Evolutionary conservation across 371 early-diverging fungal species (phyloP), one percentile per base, ranked within the genome.

Genomic region (Mortierella sp.): DNA sequence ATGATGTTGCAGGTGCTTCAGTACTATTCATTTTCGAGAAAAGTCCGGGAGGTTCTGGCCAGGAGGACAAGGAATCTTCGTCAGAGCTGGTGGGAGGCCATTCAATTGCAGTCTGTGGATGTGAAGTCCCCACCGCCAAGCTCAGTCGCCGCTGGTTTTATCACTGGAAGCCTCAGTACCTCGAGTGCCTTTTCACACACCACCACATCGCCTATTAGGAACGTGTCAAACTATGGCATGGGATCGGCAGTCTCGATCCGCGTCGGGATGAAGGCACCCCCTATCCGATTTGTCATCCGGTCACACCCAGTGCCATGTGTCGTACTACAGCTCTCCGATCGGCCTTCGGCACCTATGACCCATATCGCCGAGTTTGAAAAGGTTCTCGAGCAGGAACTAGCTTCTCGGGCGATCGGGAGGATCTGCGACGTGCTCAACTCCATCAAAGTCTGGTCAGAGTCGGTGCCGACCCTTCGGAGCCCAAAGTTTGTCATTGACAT

Each of bases 281-380:
- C 71, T 24, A 37, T 84, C 31, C 73, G 84, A 24, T 79, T 79
- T 22, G 79, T 84, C 2, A 45, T 79, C 22, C 71, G 84, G n/a
- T 79, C 84, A 2, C 73, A 84, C 31, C 84, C 84, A 2, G 65
- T 76, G 9, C 84, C 84, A 4, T 79, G 84, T 67, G 79, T 79
- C 26, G 67, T 79, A 1, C 64, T 79, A 37, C 84, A 84, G 44
- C 70, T 72, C 24, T 61, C 76, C 13, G 79, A 84, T 37, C 76
- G 84, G 8, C 84, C 84, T 6, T 67, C 74, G 19, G 45, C 39
- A n/a, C 84, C 84, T 13, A 71, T 84, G 41, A 79, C 73, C 61
- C 84, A 84, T 58, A 64, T 79, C 6, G 63, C 84, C 1, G 79
- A 84, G 64, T 84, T 84, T 50, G 84, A 84, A 50, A 53, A 55